phyloP scores from a whole-genome alignment of 1,284 basidiomycete species.

The Sanghuangporus weigelae region DNA sequence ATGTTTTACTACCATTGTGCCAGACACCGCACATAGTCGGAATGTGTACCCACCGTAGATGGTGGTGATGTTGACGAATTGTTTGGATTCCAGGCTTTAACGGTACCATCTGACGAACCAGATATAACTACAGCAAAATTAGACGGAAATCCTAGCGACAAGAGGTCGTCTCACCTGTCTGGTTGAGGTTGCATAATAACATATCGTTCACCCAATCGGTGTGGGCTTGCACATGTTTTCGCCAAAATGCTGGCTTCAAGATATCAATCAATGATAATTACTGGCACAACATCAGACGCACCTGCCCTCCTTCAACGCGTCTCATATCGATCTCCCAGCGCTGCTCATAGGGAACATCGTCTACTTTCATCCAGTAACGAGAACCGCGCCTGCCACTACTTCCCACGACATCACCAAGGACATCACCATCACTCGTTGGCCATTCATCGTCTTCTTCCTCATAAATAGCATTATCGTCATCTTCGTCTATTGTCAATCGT shows the following conservation, averaged over 20 bases:
- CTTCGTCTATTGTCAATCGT: slow-evolving; percentile 69
- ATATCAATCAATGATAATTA: background rate
- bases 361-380: slow-evolving; percentile 23
- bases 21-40: slow-evolving; percentile 89
- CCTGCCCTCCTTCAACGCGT: slow-evolving; percentile 40
- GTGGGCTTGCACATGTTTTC: slow-evolving; percentile 82
- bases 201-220: slow-evolving; percentile 98
- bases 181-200: slow-evolving; percentile 86
- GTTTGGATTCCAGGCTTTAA: slow-evolving; percentile 94
- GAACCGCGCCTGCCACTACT: slow-evolving; percentile 33
- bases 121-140: slow-evolving; percentile 61
- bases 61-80: slow-evolving; percentile 48
- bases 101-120: slow-evolving; percentile 92
- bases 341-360: slow-evolving; percentile 57
- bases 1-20: slow-evolving; percentile 51
- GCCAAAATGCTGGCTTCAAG: slow-evolving; percentile 53
- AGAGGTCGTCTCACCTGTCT: slow-evolving; percentile 58
- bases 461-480: slow-evolving; percentile 42
- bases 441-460: slow-evolving; percentile 45
- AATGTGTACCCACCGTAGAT: slow-evolving; percentile 77
- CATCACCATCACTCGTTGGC: slow-evolving; percentile 59
- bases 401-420: slow-evolving; percentile 64
- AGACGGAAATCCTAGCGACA: background rate
- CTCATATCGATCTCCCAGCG: slow-evolving; percentile 73
- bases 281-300: slow-evolving; percentile 29